Evolutionary conservation across 192 early-diverging fungal genomes (phyloP).

Genomic region (Coemansia sp.): DNA sequence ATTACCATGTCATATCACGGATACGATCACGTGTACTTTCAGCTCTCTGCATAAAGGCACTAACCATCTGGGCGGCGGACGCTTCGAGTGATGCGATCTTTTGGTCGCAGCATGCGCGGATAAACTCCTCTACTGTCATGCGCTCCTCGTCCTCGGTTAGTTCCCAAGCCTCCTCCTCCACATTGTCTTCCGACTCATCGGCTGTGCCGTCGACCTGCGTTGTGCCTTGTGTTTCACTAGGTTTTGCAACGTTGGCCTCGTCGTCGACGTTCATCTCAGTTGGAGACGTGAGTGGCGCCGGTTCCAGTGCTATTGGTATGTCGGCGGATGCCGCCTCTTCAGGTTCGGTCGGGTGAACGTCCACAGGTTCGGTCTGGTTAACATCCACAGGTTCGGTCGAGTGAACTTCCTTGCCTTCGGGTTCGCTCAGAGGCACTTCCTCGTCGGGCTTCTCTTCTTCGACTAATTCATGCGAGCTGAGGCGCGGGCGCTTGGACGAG

Average conservation of each 20-base stretch:
- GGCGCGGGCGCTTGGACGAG: conserved; percentile 29
- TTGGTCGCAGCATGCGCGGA: conserved; percentile 47
- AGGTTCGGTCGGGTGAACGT: not conserved
- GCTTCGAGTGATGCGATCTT: conserved; percentile 38
- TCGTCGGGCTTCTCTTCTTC: not conserved
- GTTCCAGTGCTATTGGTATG: not conserved
- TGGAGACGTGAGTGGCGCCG: conserved; percentile 4
- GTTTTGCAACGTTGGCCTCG: not conserved
- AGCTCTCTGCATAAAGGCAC: conserved; percentile 41
- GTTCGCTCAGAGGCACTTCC: not conserved
- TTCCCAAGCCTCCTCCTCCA: conserved; percentile 27
- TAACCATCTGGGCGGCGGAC: conserved; percentile 44
- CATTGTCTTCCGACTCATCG: not conserved
- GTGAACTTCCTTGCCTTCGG: not conserved
- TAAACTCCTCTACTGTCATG: conserved; percentile 57
- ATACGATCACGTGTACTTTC: conserved; percentile 45
- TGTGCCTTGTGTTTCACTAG: conserved; percentile 12
- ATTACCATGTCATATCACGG: conserved; percentile 30
- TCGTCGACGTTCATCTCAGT: conserved; percentile 19
- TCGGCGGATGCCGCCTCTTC: not conserved
- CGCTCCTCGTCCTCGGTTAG: conserved; percentile 38
- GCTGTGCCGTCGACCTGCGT: conserved; percentile 19
- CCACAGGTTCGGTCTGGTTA: not conserved
- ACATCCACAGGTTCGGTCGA: not conserved
- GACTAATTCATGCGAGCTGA: conserved; percentile 3